phyloP scores from a whole-genome alignment of 371 early-diverging fungal genomes.

The Circinella umbellata region DNA sequence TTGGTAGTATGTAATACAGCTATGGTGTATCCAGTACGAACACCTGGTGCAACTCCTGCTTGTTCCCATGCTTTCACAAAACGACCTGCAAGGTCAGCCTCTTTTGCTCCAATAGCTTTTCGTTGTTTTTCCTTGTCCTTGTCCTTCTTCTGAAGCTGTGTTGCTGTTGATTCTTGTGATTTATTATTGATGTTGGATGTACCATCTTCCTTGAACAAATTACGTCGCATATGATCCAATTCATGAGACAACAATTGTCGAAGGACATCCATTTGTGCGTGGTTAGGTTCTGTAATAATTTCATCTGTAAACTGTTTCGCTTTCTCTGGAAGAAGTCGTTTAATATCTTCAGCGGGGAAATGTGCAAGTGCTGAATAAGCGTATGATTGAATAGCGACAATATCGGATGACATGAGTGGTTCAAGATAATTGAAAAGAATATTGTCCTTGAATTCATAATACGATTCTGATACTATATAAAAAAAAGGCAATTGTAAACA shows the following conservation, averaged over 20 bases:
- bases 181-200: conserved; percentile 3
- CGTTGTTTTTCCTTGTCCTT: background rate
- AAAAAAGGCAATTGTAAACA: no score
- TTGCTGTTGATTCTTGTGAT: no score
- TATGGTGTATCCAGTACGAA: conserved; percentile 57
- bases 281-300: conserved; percentile 27
- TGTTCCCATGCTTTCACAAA: conserved; percentile 49
- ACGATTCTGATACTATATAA: conserved; percentile 50
- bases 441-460: conserved; percentile 52
- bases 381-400: conserved; percentile 31
- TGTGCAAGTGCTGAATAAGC: conserved; percentile 49
- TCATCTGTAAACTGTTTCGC: conserved; percentile 39
- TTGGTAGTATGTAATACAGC: conserved; percentile 39
- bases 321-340: conserved; percentile 49
- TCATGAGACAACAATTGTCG: conserved; percentile 58
- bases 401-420: conserved; percentile 38
- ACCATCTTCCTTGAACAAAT: conserved; percentile 56
- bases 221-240: conserved; percentile 61
- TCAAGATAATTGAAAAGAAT: conserved; percentile 42
- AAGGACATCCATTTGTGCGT: conserved; percentile 38
- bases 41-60: conserved; percentile 57
- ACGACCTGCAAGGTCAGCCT: conserved; percentile 20
- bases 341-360: conserved; percentile 53
- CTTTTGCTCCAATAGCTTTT: conserved; percentile 28
- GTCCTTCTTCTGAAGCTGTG: background rate